A percentile compares a stretch with the other conserved stretches of the same genome.
phyloP scores from a whole-genome alignment of 2,329 filamentous ascomycete species.

The Herpotrichia juniperi region DNA sequence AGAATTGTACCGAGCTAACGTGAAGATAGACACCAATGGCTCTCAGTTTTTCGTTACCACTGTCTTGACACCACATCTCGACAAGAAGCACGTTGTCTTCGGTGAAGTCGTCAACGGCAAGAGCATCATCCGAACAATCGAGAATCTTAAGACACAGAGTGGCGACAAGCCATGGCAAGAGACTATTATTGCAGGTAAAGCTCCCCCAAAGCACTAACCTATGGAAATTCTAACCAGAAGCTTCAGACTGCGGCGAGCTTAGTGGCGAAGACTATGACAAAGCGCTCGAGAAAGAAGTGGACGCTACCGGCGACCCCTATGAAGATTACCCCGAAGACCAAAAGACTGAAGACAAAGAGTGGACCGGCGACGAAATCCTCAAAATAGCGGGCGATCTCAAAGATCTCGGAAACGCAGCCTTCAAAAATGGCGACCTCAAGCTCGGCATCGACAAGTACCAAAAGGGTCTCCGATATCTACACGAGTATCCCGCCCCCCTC shows the following conservation, averaged over 20 bases:
- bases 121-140: slow-evolving; percentile 85
- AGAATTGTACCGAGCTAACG: not conserved
- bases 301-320: slow-evolving; percentile 86
- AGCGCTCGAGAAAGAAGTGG: slow-evolving; percentile 71
- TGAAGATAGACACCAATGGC: slow-evolving; percentile 79
- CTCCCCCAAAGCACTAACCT: not conserved
- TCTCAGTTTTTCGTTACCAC: slow-evolving; percentile 99
- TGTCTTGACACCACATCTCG: slow-evolving; percentile 90
- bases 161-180: slow-evolving; percentile 80
- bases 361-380: slow-evolving; percentile 71
- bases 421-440: slow-evolving; percentile 76
- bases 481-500: slow-evolving; percentile 75
- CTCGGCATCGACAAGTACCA: slow-evolving; percentile 89
- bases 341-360: slow-evolving; percentile 57
- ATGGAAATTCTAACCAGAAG: slow-evolving; percentile 1
- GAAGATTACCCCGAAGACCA: slow-evolving; percentile 96
- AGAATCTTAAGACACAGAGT: slow-evolving; percentile 76
- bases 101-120: slow-evolving; percentile 94
- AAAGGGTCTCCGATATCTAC: slow-evolving; percentile 87
- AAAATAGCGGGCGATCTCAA: slow-evolving; percentile 86
- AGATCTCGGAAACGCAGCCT: slow-evolving; percentile 88
- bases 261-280: slow-evolving; percentile 71
- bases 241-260: slow-evolving; percentile 83
- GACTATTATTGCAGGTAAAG: slow-evolving; percentile 66
- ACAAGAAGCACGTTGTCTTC: slow-evolving; percentile 97